These are phyloP conservation scores for Entelexis sorbosivorans DNA, from an alignment of 1,139 yeast genomes.

Conservation along the genomic window DNA sequence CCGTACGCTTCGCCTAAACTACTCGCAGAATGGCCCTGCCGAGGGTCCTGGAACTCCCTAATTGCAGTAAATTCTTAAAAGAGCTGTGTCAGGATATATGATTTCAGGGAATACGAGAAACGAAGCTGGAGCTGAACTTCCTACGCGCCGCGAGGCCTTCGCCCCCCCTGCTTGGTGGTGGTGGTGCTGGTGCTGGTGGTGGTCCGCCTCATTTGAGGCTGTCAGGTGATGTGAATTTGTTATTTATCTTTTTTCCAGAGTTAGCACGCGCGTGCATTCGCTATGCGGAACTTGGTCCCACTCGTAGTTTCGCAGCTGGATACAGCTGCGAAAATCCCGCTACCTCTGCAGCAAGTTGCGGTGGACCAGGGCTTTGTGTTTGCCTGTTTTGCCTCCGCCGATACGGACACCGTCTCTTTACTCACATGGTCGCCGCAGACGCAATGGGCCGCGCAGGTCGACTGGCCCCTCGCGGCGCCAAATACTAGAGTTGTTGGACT, in stretches of 20 bases:
- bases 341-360: constrained; percentile 8
- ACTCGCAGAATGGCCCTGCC: too few species aligned
- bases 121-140: too few species aligned
- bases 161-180: too few species aligned
- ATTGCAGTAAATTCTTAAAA: too few species aligned
- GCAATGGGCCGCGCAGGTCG: constrained; percentile 8
- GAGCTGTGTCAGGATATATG: too few species aligned
- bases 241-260: not conserved
- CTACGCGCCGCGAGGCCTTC: too few species aligned
- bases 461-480: constrained; percentile 10
- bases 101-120: too few species aligned
- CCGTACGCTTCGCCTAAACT: too few species aligned
- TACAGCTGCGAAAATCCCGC: constrained; percentile 14
- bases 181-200: too few species aligned
- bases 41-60: too few species aligned
- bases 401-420: constrained; percentile 7
- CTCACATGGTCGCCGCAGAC: constrained; percentile 16
- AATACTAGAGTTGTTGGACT: constrained; percentile 5
- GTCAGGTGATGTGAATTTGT: not conserved
- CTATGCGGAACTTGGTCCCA: constrained; percentile 21
- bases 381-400: constrained; percentile 9
- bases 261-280: not conserved
- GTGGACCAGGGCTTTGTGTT: constrained; percentile 15
- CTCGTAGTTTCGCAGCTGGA: constrained; percentile 15
- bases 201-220: too few species aligned